Conservation (phyloP, 805 yeast species). For the Osmozyma mogii region DNA sequence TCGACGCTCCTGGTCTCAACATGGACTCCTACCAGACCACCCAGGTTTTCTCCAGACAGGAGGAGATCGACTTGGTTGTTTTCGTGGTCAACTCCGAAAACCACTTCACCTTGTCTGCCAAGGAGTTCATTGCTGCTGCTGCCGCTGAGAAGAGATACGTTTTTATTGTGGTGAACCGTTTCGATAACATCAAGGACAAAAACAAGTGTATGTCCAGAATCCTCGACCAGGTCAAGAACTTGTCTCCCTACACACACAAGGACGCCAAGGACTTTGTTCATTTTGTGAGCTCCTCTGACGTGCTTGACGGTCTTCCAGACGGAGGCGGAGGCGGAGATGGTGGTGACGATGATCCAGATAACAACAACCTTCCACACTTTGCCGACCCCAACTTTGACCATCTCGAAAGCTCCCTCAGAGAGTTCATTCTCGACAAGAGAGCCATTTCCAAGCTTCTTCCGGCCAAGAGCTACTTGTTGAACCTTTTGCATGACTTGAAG, state of each 20-base stretch:
- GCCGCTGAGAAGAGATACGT: conserved; percentile 87
- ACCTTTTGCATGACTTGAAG: conserved; percentile 59
- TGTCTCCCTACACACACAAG: conserved; percentile 89
- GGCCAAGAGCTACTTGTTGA: conserved; percentile 77
- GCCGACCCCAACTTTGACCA: conserved; percentile 66
- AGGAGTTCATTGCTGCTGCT: conserved; percentile 85
- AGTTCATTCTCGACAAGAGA: conserved; percentile 82
- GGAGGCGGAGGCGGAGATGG: conserved; percentile 28
- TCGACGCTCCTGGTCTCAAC: conserved; percentile 96
- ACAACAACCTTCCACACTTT: conserved; percentile 18
- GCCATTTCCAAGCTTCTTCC: conserved; percentile 85
- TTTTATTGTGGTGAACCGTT: conserved; percentile 89
- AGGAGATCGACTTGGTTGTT: conserved; percentile 91
- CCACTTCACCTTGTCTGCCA: conserved; percentile 88
- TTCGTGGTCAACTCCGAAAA: conserved; percentile 96
- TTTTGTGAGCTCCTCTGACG: conserved; percentile 66
- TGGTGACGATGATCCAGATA: conserved; percentile 21
- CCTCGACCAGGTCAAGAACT: conserved; percentile 71
- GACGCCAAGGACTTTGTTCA: conserved; percentile 89
- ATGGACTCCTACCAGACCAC: conserved; percentile 91
- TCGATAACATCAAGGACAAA: conserved; percentile 79
- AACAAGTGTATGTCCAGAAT: conserved; percentile 70
- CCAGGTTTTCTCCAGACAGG: conserved; percentile 91
- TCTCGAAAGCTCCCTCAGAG: conserved; percentile 76
- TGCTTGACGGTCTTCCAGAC: conserved; percentile 29